Percentiles rank a stretch among this genome's conserved stretches.
These are phyloP conservation scores for Hylodesmum podocarpum DNA, from an alignment of 306 rosid species.

Conservation along the genomic window DNA sequence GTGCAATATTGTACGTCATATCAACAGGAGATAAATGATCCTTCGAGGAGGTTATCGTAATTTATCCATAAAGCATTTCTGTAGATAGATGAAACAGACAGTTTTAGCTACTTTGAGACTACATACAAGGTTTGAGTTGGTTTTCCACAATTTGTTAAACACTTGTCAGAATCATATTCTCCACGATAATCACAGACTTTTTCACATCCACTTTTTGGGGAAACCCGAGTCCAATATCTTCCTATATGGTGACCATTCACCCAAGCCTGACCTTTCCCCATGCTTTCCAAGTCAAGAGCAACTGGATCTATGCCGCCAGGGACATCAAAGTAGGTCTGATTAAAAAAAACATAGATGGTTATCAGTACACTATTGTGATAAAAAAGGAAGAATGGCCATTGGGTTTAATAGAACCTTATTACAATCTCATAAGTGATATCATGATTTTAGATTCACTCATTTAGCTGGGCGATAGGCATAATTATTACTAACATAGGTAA, in stretches of 20 bases:
- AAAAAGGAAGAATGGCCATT: constrained; percentile 6
- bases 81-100: constrained; percentile 8
- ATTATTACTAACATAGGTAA: neutral
- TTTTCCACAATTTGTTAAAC: constrained; percentile 76
- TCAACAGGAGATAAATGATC: neutral
- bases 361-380: neutral
- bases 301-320: constrained; percentile 84
- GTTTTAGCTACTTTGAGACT: constrained; percentile 17
- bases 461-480: neutral
- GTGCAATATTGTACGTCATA: constrained; percentile 4
- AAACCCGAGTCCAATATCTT: constrained; percentile 85
- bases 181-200: constrained; percentile 83
- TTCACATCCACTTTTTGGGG: constrained; percentile 78
- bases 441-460: neutral
- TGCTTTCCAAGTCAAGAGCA: constrained; percentile 84
- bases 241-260: constrained; percentile 96
- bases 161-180: constrained; percentile 72
- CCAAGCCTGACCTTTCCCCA: constrained; percentile 99
- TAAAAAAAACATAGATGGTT: constrained; percentile 18
- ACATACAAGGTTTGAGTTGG: constrained; percentile 85
- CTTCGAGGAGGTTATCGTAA: constrained; percentile 1
- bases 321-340: constrained; percentile 75
- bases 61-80: neutral
- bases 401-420: neutral
- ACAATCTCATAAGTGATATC: neutral